These are phyloP conservation scores for Pseudocercospora pini-densiflorae DNA, from an alignment of 2,329 filamentous ascomycete genomes.

Conservation along the genomic window DNA sequence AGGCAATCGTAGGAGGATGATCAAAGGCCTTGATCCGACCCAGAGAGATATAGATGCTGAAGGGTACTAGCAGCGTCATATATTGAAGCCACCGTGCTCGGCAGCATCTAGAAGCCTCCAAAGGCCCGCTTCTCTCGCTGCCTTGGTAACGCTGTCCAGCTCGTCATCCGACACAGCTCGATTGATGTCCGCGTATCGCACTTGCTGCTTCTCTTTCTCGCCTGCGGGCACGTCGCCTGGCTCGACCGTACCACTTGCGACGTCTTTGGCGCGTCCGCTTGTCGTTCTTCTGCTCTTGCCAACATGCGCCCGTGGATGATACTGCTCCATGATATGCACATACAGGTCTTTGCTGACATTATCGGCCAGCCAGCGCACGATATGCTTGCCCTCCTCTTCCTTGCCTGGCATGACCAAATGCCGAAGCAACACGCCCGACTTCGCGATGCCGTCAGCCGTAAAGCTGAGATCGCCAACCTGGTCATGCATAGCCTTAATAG, in stretches of 20 bases:
- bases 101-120: constrained; percentile 77
- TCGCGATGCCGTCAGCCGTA: constrained; percentile 78
- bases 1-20: not conserved
- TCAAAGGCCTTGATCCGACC: not conserved
- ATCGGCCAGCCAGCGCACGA: constrained; percentile 75
- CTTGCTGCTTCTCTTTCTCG: constrained; percentile 46
- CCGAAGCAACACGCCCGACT: constrained; percentile 73
- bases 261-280: constrained; percentile 31
- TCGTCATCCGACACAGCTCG: constrained; percentile 69
- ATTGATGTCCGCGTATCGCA: constrained; percentile 79
- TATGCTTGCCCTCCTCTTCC: constrained; percentile 72
- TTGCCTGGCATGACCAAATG: constrained; percentile 86
- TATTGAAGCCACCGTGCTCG: constrained; percentile 58
- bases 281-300: constrained; percentile 64
- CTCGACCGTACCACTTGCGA: constrained; percentile 36
- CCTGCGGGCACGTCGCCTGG: constrained; percentile 35
- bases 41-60: not conserved
- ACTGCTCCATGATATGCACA: constrained; percentile 89
- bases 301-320: constrained; percentile 79
- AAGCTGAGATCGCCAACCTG: constrained; percentile 86
- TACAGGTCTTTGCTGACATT: constrained; percentile 77
- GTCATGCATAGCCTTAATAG: constrained; percentile 76
- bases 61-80: not conserved
- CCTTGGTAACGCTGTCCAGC: constrained; percentile 66
- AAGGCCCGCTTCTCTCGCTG: constrained; percentile 71